These are phyloP conservation scores for Aureobasidium pullulans DNA, from an alignment of 2,329 filamentous ascomycete species.

Conservation along the genomic window DNA sequence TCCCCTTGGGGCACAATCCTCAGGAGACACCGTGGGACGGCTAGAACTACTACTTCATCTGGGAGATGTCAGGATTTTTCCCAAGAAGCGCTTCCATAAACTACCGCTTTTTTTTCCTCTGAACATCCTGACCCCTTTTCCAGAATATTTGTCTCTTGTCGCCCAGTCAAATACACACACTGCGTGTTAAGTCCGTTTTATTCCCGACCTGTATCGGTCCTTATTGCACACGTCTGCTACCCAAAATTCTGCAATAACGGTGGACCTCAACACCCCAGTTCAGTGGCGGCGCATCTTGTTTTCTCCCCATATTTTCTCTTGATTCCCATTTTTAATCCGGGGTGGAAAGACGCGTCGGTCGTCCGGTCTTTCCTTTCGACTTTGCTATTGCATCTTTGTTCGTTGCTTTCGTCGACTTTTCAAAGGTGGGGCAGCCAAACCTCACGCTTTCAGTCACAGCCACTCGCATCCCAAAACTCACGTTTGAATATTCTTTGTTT, in stretches of 20 bases:
- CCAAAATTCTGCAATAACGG: slow-evolving; percentile 4
- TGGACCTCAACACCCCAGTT: slow-evolving; percentile 2
- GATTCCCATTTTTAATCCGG: neutral
- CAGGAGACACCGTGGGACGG: slow-evolving; percentile 8
- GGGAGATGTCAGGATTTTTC: neutral
- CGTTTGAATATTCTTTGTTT: slow-evolving; percentile 8
- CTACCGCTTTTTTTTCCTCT: neutral
- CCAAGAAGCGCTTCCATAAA: neutral
- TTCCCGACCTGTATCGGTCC: slow-evolving; percentile 6
- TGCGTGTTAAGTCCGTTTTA: neutral
- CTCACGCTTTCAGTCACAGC: neutral
- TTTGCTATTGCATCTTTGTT: neutral
- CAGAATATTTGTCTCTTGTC: neutral
- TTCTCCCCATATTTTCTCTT: slow-evolving; percentile 3
- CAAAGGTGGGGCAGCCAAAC: neutral
- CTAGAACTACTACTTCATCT: slow-evolving; percentile 1
- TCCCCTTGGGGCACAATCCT: slow-evolving; percentile 13
- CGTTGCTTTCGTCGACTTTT: neutral
- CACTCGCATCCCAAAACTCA: neutral
- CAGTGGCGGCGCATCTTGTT: neutral
- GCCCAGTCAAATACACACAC: neutral
- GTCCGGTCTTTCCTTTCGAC: neutral
- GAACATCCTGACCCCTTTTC: neutral
- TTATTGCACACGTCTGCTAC: neutral
- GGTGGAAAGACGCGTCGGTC: neutral